These are phyloP conservation scores for Alternaria infectoria DNA, from an alignment of 2,329 filamentous ascomycete genomes.

Conservation along the genomic window DNA sequence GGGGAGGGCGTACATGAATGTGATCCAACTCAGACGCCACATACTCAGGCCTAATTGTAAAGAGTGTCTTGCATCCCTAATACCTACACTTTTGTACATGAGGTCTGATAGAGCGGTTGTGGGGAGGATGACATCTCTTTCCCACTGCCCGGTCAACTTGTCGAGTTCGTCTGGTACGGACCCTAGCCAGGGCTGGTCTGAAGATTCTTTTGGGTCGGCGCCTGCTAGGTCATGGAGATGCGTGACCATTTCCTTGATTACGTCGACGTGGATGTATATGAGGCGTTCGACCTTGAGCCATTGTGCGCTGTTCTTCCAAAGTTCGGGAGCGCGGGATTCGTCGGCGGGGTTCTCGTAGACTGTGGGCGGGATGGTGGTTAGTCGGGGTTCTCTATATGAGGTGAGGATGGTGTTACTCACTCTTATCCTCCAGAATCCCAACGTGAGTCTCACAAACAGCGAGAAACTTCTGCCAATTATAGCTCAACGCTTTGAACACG, in stretches of 20 bases:
- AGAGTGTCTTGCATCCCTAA: slow-evolving; percentile 58
- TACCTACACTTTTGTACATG: slow-evolving; percentile 62
- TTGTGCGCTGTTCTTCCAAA: slow-evolving; percentile 58
- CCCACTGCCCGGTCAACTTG: slow-evolving; percentile 55
- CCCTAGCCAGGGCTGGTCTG: slow-evolving; percentile 50
- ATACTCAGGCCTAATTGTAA: slow-evolving; percentile 58
- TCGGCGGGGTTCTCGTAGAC: slow-evolving; percentile 62
- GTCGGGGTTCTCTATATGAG: too few species aligned
- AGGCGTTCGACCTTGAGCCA: slow-evolving; percentile 62
- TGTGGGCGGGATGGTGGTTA: background rate
- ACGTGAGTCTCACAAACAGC: slow-evolving; percentile 57
- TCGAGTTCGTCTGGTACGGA: slow-evolving; percentile 51
- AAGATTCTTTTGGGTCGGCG: slow-evolving; percentile 31
- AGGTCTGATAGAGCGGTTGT: slow-evolving; percentile 57
- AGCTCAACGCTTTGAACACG: slow-evolving; percentile 56
- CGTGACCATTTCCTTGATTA: slow-evolving; percentile 54
- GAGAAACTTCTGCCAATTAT: slow-evolving; percentile 56
- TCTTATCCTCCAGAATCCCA: slow-evolving; percentile 51
- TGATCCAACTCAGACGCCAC: slow-evolving; percentile 69
- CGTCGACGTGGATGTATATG: slow-evolving; percentile 57
- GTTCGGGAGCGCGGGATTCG: slow-evolving; percentile 58
- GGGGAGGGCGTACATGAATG: slow-evolving; percentile 64
- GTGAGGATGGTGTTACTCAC: slow-evolving; percentile 1
- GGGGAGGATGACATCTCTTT: slow-evolving; percentile 59
- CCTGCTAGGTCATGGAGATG: slow-evolving; percentile 53